Percentiles rank a stretch among this genome's conserved stretches.
phyloP scores from a whole-genome alignment of 345 rosid genomes.

The Erodium maritimum region DNA sequence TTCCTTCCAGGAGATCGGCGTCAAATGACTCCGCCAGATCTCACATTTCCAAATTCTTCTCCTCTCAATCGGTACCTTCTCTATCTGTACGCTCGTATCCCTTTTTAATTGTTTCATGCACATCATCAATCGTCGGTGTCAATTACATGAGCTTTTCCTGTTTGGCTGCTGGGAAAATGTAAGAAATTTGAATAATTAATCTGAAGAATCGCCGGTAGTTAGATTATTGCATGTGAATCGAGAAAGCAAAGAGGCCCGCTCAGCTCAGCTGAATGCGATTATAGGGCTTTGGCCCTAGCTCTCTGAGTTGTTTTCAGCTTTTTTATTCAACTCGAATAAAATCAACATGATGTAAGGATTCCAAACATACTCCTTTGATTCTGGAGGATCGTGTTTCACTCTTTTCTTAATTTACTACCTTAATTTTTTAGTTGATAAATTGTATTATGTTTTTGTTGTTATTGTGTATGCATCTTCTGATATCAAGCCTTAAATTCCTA shows the following conservation, averaged over 20 bases:
- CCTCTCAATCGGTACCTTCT: constrained; percentile 43
- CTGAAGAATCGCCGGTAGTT: background rate
- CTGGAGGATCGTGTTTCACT: background rate
- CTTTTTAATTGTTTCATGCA: background rate
- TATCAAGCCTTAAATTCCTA: background rate
- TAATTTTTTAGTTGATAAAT: too few relatives aligned
- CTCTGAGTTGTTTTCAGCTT: background rate
- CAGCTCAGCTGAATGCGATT: too few relatives aligned
- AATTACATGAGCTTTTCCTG: background rate
- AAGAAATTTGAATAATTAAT: background rate
- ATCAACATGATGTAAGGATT: background rate
- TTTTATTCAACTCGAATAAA: background rate
- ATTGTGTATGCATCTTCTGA: background rate
- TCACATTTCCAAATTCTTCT: constrained; percentile 57
- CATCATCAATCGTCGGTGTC: too few relatives aligned
- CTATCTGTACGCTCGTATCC: background rate
- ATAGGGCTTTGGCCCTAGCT: too few relatives aligned
- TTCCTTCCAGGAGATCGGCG: constrained; percentile 40
- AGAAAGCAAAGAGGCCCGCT: background rate
- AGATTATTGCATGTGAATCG: background rate
- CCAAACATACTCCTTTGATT: background rate
- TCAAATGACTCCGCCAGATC: constrained; percentile 43
- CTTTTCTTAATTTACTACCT: background rate
- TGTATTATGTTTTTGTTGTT: too few relatives aligned
- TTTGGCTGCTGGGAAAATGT: background rate